phyloP scores from a whole-genome alignment of 768 basidiomycete genomes.

The Phlebiopsis flavidoalba region DNA sequence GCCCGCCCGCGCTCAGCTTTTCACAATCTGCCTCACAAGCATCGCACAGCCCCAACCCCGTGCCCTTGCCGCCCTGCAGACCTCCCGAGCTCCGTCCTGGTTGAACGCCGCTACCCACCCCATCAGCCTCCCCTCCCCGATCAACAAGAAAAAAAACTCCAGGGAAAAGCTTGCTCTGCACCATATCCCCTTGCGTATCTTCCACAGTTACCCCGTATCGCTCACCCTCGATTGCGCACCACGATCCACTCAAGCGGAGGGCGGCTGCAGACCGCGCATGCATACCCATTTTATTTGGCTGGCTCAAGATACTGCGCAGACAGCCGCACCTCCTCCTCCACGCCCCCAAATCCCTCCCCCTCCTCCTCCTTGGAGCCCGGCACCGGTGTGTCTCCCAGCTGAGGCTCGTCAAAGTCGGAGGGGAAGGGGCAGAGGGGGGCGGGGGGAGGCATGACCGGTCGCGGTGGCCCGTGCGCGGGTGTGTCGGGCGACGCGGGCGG shows the following conservation, averaged over 20 bases:
- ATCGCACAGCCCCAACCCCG: constrained; percentile 50
- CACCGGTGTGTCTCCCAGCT: too few species aligned
- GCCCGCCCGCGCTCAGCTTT: constrained; percentile 42
- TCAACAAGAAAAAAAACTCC: neutral
- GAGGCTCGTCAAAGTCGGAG: too few species aligned
- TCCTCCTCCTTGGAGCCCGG: too few species aligned
- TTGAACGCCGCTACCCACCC: constrained; percentile 56
- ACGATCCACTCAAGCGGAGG: constrained; percentile 56
- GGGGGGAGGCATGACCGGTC: neutral
- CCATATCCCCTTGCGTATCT: constrained; percentile 61
- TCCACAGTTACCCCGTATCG: constrained; percentile 74
- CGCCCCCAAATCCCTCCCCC: too few species aligned
- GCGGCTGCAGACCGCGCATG: constrained; percentile 33
- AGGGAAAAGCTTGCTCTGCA: constrained; percentile 69
- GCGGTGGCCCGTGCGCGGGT: too few species aligned
- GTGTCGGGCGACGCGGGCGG: too few species aligned
- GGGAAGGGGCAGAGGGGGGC: too few species aligned
- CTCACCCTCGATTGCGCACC: constrained; percentile 81
- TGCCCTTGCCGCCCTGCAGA: constrained; percentile 57
- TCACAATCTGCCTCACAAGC: constrained; percentile 49
- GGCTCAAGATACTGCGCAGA: constrained; percentile 30
- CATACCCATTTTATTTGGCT: constrained; percentile 48
- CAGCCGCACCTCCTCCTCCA: neutral
- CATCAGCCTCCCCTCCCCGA: neutral
- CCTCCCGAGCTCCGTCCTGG: constrained; percentile 71